A percentile compares a stretch with the other conserved stretches of the same genome.
phyloP scores from a whole-genome alignment of 2,329 filamentous ascomycete genomes.

The Diplodia scrobiculata region DNA sequence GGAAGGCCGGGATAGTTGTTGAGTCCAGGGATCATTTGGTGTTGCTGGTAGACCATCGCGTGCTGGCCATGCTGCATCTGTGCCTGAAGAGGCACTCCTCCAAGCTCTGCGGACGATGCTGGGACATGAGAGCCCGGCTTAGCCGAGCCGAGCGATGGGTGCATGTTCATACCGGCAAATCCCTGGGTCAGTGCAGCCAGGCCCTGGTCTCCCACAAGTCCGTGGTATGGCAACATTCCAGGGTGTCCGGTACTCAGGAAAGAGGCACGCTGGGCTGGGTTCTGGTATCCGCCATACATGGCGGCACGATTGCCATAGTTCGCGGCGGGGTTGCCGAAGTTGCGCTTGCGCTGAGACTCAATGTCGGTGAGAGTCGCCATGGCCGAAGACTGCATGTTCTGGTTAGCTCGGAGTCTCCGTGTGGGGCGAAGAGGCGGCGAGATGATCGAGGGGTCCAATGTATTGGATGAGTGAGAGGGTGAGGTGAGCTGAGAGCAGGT shows the following conservation, averaged over 20 bases:
- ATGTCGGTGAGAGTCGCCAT: conserved; percentile 28
- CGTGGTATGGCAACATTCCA: conserved; percentile 27
- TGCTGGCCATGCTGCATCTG: conserved; percentile 40
- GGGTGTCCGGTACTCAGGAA: conserved; percentile 27
- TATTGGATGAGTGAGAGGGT: not conserved
- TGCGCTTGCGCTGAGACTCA: conserved; percentile 29
- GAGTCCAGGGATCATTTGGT: conserved; percentile 38
- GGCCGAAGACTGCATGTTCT: conserved; percentile 1
- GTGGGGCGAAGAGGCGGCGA: not conserved
- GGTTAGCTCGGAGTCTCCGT: conserved; percentile 3
- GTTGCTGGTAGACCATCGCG: conserved; percentile 45
- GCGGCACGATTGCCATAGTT: conserved; percentile 26
- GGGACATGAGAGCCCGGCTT: conserved; percentile 43
- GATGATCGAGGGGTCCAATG: not conserved
- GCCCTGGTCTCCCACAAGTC: conserved; percentile 25
- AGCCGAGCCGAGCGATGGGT: conserved; percentile 35
- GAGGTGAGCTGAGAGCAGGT: conserved; percentile 12
- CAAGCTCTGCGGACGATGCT: conserved; percentile 41
- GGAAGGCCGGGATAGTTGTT: conserved; percentile 41
- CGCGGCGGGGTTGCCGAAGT: conserved; percentile 25
- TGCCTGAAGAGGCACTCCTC: conserved; percentile 36
- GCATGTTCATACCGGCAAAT: conserved; percentile 29
- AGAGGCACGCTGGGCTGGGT: conserved; percentile 24
- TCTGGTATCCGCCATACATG: conserved; percentile 26
- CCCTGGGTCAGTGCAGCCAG: conserved; percentile 29